Base-by-base conservation (phyloP, 78 protist genomes). In the Paratrimastix pyriformis region DNA sequence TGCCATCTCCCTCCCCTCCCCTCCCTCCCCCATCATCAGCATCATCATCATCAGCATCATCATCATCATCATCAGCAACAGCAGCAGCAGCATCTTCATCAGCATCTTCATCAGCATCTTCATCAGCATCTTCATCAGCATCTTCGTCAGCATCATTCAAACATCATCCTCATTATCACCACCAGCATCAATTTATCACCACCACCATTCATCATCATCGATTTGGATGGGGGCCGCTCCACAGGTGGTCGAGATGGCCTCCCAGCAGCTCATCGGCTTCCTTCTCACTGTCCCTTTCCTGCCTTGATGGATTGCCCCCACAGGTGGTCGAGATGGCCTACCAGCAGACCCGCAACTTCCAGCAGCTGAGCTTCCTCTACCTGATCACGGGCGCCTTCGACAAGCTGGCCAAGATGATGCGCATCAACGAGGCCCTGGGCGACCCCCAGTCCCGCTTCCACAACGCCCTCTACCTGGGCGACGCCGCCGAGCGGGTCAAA, bases 361-460 rank as follows among this genome's bases (percentile, higher is more conserved):
- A 91, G 64, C 39, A 82, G 26, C 89, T 96, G 24, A 76, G 90
- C 9, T 94, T 96, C 91, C 90, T 93, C 60, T 92, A 94, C 58
- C 74, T 93, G 40, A 74, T 94, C 79, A 89, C 91, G 9, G 99
- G 99, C 75, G 90, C 93, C 86, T 40, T 44, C 39, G 85, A 66
- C n/a, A 87, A 88, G 62, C 84, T 95, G n/a, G 37, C 50, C 39
- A 87, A 88, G 84, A 87, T 95, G 94, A 69, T 86, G 45, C 75
- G 79, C 59, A 89, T 83, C 45, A 69, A 80, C 29, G 93, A 89
- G 4, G 84, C 84, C 60, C 44, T 80, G 77, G 72, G 85, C n/a
- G 60, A 7, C 64, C 33, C 44, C 38, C 15, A 5, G 26, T 0
- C 74, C 8, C 74, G 79, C 29, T 91, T 93, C 88, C 96, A 95